phyloP scores from a whole-genome alignment of 768 basidiomycete species.

The Daedalea quercina region DNA sequence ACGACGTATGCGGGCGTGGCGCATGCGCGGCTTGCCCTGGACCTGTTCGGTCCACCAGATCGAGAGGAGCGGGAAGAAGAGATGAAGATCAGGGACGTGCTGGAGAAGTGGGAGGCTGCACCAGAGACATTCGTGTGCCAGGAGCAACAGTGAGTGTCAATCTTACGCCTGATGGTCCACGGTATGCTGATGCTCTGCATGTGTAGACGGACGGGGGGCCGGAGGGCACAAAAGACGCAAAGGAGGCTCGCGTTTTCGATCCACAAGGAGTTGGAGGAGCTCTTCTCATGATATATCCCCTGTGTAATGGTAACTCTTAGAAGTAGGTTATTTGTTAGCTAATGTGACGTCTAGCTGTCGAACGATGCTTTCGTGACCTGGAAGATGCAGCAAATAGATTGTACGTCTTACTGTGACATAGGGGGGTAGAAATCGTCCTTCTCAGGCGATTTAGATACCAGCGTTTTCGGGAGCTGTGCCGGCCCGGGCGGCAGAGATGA shows the following conservation, averaged over 20 bases:
- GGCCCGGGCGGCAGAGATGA: too few species aligned
- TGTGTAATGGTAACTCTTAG: neutral
- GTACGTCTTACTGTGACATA: too few species aligned
- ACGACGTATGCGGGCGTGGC: constrained; percentile 98
- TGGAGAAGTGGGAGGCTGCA: constrained; percentile 95
- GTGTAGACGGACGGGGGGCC: constrained; percentile 75
- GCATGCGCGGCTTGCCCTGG: constrained; percentile 91
- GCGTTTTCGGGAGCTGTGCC: too few species aligned
- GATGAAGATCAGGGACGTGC: constrained; percentile 61
- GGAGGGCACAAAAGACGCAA: constrained; percentile 85
- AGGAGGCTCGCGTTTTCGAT: constrained; percentile 79
- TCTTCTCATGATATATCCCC: neutral
- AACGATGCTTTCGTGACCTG: too few species aligned
- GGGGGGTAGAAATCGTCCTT: too few species aligned
- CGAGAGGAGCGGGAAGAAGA: constrained; percentile 35
- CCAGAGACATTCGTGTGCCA: constrained; percentile 98
- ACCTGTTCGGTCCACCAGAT: constrained; percentile 69
- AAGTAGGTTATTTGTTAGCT: neutral
- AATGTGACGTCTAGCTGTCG: too few species aligned
- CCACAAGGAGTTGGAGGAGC: constrained; percentile 53
- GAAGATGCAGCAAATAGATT: too few species aligned
- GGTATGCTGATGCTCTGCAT: neutral
- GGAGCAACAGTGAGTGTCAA: constrained; percentile 65
- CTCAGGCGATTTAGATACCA: too few species aligned
- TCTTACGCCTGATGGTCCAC: neutral